phyloP scores from a whole-genome alignment of 176 grass and related monocot species.

The Melocanna baccifera region DNA sequence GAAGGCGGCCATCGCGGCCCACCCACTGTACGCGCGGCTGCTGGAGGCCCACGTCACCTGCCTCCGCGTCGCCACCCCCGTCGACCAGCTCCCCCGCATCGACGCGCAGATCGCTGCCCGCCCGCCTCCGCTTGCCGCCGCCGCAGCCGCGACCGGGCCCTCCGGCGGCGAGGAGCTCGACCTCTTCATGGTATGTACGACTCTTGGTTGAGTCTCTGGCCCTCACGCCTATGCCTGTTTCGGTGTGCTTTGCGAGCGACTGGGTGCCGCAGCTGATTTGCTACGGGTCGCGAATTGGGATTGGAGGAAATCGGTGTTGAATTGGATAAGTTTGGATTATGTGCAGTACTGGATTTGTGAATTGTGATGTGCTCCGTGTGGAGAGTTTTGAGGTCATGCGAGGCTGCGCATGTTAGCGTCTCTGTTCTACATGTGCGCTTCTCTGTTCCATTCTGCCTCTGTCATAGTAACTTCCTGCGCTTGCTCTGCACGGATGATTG shows the following conservation, averaged over 20 bases:
- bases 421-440: too few species aligned
- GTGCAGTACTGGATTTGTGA: too few species aligned
- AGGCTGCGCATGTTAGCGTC: too few species aligned
- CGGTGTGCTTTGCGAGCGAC: neutral
- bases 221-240: neutral
- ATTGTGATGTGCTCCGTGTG: too few species aligned
- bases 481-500: neutral
- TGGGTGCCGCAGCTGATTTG: neutral
- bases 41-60: constrained; percentile 86
- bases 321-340: too few species aligned
- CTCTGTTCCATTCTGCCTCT: neutral
- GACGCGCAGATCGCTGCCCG: constrained; percentile 88
- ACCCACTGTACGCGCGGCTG: constrained; percentile 89
- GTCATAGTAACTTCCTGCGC: too few species aligned
- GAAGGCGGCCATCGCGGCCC: constrained; percentile 81
- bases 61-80: constrained; percentile 91
- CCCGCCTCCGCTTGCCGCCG: constrained; percentile 51
- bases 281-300: neutral
- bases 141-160: constrained; percentile 16
- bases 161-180: constrained; percentile 79
- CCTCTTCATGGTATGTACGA: constrained; percentile 81
- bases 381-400: too few species aligned
- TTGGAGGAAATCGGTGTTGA: too few species aligned
- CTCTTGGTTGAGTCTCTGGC: neutral
- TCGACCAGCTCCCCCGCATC: constrained; percentile 90